Base-by-base conservation (phyloP, 345 rosid species). In the Arabidopsis suecica region DNA sequence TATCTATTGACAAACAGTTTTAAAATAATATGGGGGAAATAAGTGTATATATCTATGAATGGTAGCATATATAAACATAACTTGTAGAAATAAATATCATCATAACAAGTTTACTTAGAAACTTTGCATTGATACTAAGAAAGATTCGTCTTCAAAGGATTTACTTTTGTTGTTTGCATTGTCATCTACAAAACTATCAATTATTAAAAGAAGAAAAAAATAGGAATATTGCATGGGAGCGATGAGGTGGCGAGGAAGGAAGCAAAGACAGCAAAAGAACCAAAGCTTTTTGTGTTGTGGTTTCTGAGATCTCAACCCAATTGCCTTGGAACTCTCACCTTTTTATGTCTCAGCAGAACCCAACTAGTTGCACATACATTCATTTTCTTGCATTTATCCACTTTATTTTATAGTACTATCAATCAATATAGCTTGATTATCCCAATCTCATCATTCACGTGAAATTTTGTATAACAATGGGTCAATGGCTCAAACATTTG, bases 321-420 rank as follows among this genome's bases (percentile, higher is more conserved):
- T 65, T 78, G 81, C 81, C 55, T 78, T 51, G 81, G 68, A 78
- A 78, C 73, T 72, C 81, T 71, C 81, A 72, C 81, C 54, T 32
- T 78, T 64, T 65, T 66, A 63, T 66, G 69, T 66, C 72, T 51
- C 63, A n/a, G 34, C 57, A 65, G 63, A 58, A 49, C 56, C 68
- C 77, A 71, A 65, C 78, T 78, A 72, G 59, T 78, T 72, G 81
- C 73, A 3, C 77, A 65, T 58, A 40, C 76, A 77, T 60, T 68
- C 68, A 41, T 41, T 59, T 44, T 42, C 18, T 59, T 38, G 2
- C 53, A 47, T 48, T 30, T 68, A 60, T 77, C 69, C 56, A 68
- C 48, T 49, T 20, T 67, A 44, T 42, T 57, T 3, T 72, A 28
- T 28, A 28, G 32, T 28, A 23, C 25, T 23, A 28, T 28, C 32